Evolutionary conservation across 2,329 filamentous ascomycete genomes (phyloP).

Genomic region (Paramyrothecium roridum): DNA sequence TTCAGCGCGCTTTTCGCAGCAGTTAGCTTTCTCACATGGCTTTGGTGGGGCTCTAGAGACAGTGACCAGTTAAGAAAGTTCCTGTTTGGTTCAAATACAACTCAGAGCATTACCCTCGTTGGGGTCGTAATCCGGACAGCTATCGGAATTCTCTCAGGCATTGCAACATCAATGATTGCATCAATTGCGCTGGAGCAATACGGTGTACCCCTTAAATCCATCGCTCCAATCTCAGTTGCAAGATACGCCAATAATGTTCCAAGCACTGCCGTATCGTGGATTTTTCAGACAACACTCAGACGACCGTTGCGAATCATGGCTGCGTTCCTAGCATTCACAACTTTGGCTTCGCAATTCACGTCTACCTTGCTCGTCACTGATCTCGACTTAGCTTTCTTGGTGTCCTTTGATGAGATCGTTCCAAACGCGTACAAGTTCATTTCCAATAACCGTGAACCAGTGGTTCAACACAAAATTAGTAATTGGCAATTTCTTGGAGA

Average conservation of each 20-base stretch:
- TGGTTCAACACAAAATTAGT: background rate
- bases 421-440: background rate
- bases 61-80: background rate
- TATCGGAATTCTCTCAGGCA: background rate
- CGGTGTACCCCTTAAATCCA: background rate
- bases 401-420: background rate
- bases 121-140: background rate
- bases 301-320: background rate
- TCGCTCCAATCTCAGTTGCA: background rate
- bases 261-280: background rate
- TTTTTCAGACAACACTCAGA: background rate
- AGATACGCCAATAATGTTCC: background rate
- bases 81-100: background rate
- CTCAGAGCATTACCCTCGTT: background rate
- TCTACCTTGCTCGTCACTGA: background rate
- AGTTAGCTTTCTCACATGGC: background rate
- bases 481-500: no score
- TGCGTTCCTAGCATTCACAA: background rate
- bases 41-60: background rate
- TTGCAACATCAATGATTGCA: background rate
- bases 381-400: background rate
- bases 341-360: background rate
- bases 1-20: background rate
- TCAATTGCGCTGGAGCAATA: background rate
- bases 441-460: background rate